phyloP scores from a whole-genome alignment of 2,329 filamentous ascomycete genomes.

The Metarhizium brunneum region DNA sequence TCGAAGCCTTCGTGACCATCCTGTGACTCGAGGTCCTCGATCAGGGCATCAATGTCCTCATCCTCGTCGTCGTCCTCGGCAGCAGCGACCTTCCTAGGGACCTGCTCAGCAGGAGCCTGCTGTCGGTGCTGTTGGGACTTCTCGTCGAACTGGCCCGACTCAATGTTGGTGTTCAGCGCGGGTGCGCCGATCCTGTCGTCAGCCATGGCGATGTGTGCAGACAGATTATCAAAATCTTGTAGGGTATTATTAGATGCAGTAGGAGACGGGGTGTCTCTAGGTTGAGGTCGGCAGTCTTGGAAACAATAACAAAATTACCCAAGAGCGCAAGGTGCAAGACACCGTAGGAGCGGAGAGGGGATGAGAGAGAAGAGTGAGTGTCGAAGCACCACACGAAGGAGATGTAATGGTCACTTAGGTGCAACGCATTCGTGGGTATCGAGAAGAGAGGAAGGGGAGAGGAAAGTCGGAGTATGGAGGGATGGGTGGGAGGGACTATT shows the following conservation, averaged over 20 bases:
- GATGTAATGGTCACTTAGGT: conserved; percentile 33
- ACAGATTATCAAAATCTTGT: not conserved
- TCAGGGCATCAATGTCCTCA: conserved; percentile 78
- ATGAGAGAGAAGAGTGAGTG: conserved; percentile 15
- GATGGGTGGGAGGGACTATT: conserved; percentile 29
- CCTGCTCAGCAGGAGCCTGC: conserved; percentile 19
- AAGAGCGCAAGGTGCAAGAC: conserved; percentile 1
- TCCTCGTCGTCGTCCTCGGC: conserved; percentile 60
- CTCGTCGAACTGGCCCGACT: conserved; percentile 57
- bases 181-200: conserved; percentile 44
- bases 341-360: conserved; percentile 8
- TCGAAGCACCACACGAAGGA: conserved; percentile 38
- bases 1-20: conserved; percentile 61
- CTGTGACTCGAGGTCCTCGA: conserved; percentile 77
- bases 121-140: conserved; percentile 32
- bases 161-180: conserved; percentile 55
- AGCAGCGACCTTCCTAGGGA: conserved; percentile 28
- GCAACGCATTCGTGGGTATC: conserved; percentile 41
- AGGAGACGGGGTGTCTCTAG: not conserved
- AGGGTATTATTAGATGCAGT: not conserved
- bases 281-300: not conserved
- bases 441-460: conserved; percentile 26
- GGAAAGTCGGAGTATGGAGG: conserved; percentile 12
- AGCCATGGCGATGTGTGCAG: conserved; percentile 25
- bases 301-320: conserved; percentile 3